Evolutionary conservation across 257 asterid genomes (phyloP).

Genomic region (Pogostemon cablin): DNA sequence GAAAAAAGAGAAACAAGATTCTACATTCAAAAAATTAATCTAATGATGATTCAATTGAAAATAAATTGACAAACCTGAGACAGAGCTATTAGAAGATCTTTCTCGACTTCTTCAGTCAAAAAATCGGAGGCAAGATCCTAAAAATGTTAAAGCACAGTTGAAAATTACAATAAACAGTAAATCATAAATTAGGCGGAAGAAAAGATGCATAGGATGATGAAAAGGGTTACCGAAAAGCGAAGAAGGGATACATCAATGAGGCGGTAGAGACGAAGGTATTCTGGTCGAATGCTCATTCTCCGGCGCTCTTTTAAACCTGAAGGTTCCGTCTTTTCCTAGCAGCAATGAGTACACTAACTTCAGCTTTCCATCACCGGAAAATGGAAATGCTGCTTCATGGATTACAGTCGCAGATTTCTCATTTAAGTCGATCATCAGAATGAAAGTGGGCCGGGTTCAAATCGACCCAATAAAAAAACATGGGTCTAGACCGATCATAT

Average conservation of each 20-base stretch:
- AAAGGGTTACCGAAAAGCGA: slow-evolving; percentile 45
- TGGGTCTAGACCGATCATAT: no score
- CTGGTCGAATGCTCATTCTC: slow-evolving; percentile 48
- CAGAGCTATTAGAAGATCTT: slow-evolving; percentile 59
- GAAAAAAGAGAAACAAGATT: not conserved
- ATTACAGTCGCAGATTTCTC: no score
- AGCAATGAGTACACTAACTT: no score
- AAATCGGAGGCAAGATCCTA: slow-evolving; percentile 50
- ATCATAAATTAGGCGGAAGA: no score
- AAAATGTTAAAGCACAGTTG: slow-evolving; percentile 2
- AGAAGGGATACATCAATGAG: slow-evolving; percentile 48
- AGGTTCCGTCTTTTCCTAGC: no score
- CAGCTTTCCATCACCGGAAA: no score
- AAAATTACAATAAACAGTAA: not conserved
- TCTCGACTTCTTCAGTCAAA: slow-evolving; percentile 52
- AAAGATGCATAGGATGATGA: not conserved
- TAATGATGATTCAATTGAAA: not conserved
- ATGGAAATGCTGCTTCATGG: no score
- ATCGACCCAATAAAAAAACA: no score
- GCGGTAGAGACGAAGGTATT: slow-evolving; percentile 49
- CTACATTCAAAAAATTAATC: not conserved
- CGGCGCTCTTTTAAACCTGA: slow-evolving; percentile 16
- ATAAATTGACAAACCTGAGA: slow-evolving; percentile 52
- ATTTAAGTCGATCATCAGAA: no score
- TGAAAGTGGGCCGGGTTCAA: no score